These are phyloP conservation scores for Podospora sp. DNA, from an alignment of 495 filamentous ascomycete species.

Conservation along the genomic window DNA sequence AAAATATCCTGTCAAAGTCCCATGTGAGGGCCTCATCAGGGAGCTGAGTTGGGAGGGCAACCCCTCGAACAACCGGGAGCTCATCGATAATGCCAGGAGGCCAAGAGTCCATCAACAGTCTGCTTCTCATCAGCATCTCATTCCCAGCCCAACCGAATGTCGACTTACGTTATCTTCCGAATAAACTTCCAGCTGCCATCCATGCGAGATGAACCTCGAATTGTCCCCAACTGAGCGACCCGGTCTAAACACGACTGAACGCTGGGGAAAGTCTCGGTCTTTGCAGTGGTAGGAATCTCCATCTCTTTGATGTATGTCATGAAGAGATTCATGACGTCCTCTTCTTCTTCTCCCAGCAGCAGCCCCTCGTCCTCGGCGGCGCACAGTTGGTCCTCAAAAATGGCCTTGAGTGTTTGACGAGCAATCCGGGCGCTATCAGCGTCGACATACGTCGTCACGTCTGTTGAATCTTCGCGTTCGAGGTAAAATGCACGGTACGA, in stretches of 20 bases:
- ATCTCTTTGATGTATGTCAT: conserved; percentile 24
- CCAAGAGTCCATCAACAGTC: background rate
- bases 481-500: conserved; percentile 32
- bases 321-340: conserved; percentile 28
- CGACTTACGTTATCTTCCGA: conserved; percentile 25
- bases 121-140: no score
- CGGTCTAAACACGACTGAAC: conserved; percentile 15
- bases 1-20: conserved; percentile 20
- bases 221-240: background rate
- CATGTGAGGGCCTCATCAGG: conserved; percentile 13
- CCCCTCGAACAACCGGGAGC: background rate
- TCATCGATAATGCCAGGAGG: conserved; percentile 7
- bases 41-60: background rate
- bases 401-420: conserved; percentile 26
- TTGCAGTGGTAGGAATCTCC: background rate
- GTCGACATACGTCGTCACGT: background rate
- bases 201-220: conserved; percentile 4
- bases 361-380: conserved; percentile 21
- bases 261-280: conserved; percentile 14
- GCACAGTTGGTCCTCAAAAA: conserved; percentile 25
- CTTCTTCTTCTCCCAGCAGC: conserved; percentile 28
- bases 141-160: background rate
- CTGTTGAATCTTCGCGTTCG: conserved; percentile 2
- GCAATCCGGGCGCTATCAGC: conserved; percentile 9
- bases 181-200: conserved; percentile 18